Conservation (phyloP, 306 rosid species). For the Lathyrus tuberosus region DNA sequence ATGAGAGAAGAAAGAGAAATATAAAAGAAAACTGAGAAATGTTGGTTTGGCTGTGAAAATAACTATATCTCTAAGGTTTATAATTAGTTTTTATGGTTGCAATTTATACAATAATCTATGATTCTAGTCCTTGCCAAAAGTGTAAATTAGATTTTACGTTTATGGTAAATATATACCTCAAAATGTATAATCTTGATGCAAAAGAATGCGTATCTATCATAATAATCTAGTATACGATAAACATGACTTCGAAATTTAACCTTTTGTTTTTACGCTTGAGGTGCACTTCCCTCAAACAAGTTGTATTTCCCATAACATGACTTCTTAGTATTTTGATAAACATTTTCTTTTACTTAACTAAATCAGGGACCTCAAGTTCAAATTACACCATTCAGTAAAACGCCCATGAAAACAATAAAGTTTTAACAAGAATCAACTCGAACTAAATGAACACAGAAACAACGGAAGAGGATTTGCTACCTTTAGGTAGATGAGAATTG, state of each 20-base stretch:
- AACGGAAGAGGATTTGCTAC: no score
- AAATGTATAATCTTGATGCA: background rate
- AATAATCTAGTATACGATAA: background rate
- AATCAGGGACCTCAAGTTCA: background rate
- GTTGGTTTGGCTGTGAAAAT: background rate
- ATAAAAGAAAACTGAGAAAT: background rate
- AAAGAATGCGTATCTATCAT: background rate
- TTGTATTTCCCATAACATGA: background rate
- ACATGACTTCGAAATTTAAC: background rate
- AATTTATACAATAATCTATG: background rate
- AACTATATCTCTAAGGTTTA: background rate
- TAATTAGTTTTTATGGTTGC: background rate
- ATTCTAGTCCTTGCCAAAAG: background rate
- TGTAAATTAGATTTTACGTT: background rate
- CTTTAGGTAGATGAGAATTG: slow-evolving; percentile 36
- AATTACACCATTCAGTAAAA: background rate
- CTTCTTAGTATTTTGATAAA: background rate
- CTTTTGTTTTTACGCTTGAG: background rate
- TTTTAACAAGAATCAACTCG: background rate
- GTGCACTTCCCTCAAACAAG: background rate
- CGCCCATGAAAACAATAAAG: background rate
- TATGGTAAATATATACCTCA: background rate
- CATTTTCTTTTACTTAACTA: background rate
- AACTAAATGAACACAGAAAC: background rate
- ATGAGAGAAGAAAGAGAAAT: background rate